These are phyloP conservation scores for Gaertneriomyces semiglobifer DNA, from an alignment of 192 early-diverging fungal genomes.

Conservation along the genomic window DNA sequence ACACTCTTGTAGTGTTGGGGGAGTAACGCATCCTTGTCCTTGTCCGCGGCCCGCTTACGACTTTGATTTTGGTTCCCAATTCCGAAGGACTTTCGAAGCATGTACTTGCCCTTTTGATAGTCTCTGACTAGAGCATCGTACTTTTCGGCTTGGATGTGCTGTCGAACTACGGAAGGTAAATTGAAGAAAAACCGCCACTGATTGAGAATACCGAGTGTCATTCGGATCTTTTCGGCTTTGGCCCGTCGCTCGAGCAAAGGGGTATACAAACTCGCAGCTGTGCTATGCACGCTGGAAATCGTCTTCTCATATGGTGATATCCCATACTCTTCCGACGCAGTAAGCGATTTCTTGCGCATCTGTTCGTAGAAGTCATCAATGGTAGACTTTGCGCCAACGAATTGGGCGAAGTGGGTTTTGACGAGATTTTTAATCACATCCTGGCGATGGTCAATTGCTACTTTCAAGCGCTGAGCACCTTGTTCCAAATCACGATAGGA, in stretches of 20 bases:
- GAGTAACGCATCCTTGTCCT: constrained; percentile 34
- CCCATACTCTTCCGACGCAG: constrained; percentile 75
- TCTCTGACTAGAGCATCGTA: constrained; percentile 89
- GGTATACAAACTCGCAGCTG: constrained; percentile 76
- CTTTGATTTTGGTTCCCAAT: not conserved
- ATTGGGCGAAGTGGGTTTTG: constrained; percentile 94
- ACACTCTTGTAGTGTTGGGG: constrained; percentile 61
- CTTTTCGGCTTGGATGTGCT: constrained; percentile 51
- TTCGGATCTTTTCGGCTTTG: constrained; percentile 86
- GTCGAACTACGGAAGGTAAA: constrained; percentile 81
- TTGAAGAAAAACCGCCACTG: constrained; percentile 97
- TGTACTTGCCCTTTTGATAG: constrained; percentile 90
- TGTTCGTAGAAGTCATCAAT: constrained; percentile 89
- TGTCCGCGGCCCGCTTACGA: not conserved
- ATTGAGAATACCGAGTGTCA: constrained; percentile 85
- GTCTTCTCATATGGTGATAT: constrained; percentile 66
- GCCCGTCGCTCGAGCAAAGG: constrained; percentile 80
- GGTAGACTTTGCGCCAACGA: constrained; percentile 91
- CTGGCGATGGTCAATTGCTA: constrained; percentile 73
- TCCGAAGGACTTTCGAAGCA: constrained; percentile 61
- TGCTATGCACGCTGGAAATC: constrained; percentile 58
- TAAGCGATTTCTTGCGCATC: constrained; percentile 82
- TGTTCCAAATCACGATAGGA: constrained; percentile 75
- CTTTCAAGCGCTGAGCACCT: constrained; percentile 69
- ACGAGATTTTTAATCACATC: constrained; percentile 86